Conservation (phyloP, 2,329 filamentous ascomycete genomes). For the Leptographium galeiforme region DNA sequence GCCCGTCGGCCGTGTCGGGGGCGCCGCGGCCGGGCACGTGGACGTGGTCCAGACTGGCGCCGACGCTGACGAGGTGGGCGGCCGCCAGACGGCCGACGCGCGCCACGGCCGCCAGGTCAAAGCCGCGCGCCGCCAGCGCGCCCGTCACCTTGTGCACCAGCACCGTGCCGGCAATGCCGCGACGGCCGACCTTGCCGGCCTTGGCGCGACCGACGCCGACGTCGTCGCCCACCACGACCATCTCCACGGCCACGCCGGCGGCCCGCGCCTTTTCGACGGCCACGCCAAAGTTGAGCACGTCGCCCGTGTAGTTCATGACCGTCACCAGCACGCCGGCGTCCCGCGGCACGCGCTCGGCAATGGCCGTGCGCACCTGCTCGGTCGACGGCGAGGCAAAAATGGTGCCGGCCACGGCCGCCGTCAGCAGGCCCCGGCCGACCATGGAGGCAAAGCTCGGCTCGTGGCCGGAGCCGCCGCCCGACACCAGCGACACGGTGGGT, state of each 20-base stretch:
- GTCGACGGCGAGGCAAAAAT: conserved; percentile 66
- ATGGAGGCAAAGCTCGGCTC: conserved; percentile 80
- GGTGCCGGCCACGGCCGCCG: conserved; percentile 71
- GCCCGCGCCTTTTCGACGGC: conserved; percentile 85
- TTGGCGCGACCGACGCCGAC: conserved; percentile 72
- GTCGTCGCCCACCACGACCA: conserved; percentile 87
- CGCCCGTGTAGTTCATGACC: conserved; percentile 90
- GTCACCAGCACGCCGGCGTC: conserved; percentile 63
- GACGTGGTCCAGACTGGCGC: conserved; percentile 78
- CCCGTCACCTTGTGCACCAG: conserved; percentile 85
- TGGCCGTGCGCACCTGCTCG: conserved; percentile 67
- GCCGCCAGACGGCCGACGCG: conserved; percentile 58
- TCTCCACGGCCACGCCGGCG: conserved; percentile 63
- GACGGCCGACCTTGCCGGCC: conserved; percentile 80
- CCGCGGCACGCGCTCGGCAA: conserved; percentile 54
- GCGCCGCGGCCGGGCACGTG: conserved; percentile 69
- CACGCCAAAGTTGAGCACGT: conserved; percentile 86
- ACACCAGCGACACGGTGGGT: conserved; percentile 66
- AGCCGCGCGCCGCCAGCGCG: conserved; percentile 62
- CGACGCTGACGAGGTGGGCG: conserved; percentile 70
- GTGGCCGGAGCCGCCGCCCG: conserved; percentile 80
- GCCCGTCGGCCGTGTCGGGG: conserved; percentile 29
- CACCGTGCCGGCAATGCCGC: conserved; percentile 84
- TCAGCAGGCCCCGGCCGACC: conserved; percentile 69
- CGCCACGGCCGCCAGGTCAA: conserved; percentile 55